Percentiles rank a stretch among this genome's conserved stretches.
These are phyloP conservation scores for Lachancea thermotolerans DNA, from an alignment of 805 yeast species.

Conservation along the genomic window DNA sequence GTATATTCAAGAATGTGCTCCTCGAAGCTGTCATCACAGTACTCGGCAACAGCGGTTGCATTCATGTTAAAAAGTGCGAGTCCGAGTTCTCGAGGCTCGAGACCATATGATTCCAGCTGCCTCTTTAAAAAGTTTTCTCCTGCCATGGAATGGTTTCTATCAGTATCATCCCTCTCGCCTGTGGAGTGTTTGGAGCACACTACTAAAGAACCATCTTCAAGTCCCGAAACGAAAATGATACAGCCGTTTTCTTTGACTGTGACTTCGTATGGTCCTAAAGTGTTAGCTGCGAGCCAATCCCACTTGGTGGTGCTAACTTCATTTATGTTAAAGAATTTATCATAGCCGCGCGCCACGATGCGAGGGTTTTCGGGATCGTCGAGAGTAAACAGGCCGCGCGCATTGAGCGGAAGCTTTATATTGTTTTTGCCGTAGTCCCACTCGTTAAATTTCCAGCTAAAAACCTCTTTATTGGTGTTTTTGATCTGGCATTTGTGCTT, in stretches of 20 bases:
- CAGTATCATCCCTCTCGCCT: conserved; percentile 51
- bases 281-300: conserved; percentile 37
- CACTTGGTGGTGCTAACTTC: conserved; percentile 54
- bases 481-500: conserved; percentile 26
- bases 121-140: conserved; percentile 53
- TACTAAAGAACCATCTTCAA: conserved; percentile 65
- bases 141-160: conserved; percentile 64
- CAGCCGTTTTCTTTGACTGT: conserved; percentile 93
- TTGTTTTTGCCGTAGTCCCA: conserved; percentile 70
- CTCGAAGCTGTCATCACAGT: conserved; percentile 88
- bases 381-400: conserved; percentile 74
- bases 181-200: conserved; percentile 91
- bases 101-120: conserved; percentile 42
- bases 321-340: conserved; percentile 81
- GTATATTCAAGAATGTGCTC: conserved; percentile 83
- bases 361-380: conserved; percentile 29
- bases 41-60: conserved; percentile 84
- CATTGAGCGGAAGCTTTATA: conserved; percentile 56
- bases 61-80: conserved; percentile 41
- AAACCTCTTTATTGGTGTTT: conserved; percentile 22
- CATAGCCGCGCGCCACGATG: conserved; percentile 82
- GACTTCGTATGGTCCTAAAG: conserved; percentile 72
- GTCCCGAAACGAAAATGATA: conserved; percentile 74
- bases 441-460: conserved; percentile 80
- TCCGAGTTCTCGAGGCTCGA: conserved; percentile 48